Evolutionary conservation across 2,329 filamentous ascomycete genomes (phyloP).

Genomic region (Claviceps capensis): DNA sequence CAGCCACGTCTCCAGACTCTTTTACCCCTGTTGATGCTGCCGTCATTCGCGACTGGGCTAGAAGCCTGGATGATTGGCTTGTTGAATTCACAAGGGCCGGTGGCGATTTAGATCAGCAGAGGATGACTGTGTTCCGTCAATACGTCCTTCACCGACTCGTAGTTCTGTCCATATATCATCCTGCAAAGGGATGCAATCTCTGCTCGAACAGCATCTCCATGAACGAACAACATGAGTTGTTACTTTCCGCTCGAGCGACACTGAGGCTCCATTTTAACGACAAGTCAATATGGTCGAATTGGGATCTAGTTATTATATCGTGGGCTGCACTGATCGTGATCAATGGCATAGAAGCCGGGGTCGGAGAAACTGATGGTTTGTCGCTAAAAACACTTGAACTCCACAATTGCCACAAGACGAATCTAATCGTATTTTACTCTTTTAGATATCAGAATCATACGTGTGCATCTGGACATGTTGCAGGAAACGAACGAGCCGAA

Average conservation of each 20-base stretch:
- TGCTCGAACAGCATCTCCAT: slow-evolving; percentile 21
- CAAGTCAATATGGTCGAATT: slow-evolving; percentile 28
- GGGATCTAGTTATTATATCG: slow-evolving; percentile 29
- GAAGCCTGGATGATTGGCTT: slow-evolving; percentile 27
- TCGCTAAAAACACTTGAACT: neutral
- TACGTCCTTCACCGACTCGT: slow-evolving; percentile 27
- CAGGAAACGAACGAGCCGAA: slow-evolving; percentile 16
- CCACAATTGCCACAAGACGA: neutral
- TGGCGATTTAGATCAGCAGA: slow-evolving; percentile 19
- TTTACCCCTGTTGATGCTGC: slow-evolving; percentile 26
- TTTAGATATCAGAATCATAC: slow-evolving; percentile 15
- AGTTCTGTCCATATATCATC: slow-evolving; percentile 29
- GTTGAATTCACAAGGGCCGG: slow-evolving; percentile 21
- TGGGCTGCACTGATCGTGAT: slow-evolving; percentile 30
- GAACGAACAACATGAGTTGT: slow-evolving; percentile 25
- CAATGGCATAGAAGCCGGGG: slow-evolving; percentile 25
- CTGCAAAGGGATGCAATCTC: slow-evolving; percentile 24
- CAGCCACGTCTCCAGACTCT: slow-evolving; percentile 10
- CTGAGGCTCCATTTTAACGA: slow-evolving; percentile 26
- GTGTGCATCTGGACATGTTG: slow-evolving; percentile 16
- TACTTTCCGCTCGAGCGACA: slow-evolving; percentile 26
- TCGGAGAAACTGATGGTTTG: slow-evolving; percentile 24
- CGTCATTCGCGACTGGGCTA: slow-evolving; percentile 28
- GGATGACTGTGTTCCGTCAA: slow-evolving; percentile 24
- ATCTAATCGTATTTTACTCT: neutral